These are phyloP conservation scores for Skeletonema marinoi DNA, from an alignment of 108 stramenopile genomes.

Conservation along the genomic window DNA sequence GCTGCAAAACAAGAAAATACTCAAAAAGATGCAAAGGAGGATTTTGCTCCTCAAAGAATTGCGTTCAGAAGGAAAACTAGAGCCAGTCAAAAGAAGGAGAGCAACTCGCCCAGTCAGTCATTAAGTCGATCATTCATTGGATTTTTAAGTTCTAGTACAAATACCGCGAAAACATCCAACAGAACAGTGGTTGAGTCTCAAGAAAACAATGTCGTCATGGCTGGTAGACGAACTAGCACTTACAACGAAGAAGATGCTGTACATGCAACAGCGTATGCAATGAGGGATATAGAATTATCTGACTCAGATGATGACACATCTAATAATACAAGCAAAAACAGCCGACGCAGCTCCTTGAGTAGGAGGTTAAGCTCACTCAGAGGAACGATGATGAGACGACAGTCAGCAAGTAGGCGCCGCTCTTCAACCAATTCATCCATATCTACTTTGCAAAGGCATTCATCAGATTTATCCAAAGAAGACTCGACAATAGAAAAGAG, in stretches of 20 bases:
- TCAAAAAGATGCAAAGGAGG: not conserved
- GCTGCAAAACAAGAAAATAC: not conserved
- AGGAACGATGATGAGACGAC: not conserved
- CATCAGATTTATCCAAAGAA: not conserved
- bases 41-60: not conserved
- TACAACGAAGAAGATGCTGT: not conserved
- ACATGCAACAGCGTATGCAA: not conserved
- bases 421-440: not conserved
- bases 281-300: slow-evolving; percentile 7
- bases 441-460: not conserved
- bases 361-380: not conserved
- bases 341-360: not conserved
- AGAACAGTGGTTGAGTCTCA: not conserved
- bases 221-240: not conserved
- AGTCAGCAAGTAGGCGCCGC: not conserved
- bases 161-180: not conserved
- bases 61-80: not conserved
- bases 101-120: not conserved
- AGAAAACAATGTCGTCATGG: not conserved
- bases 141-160: not conserved
- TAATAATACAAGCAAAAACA: not conserved
- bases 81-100: not conserved
- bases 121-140: not conserved
- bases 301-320: not conserved
- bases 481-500: not conserved